These are phyloP conservation scores for Rosellinia necatrix DNA, from an alignment of 2,329 filamentous ascomycete genomes.

Conservation along the genomic window DNA sequence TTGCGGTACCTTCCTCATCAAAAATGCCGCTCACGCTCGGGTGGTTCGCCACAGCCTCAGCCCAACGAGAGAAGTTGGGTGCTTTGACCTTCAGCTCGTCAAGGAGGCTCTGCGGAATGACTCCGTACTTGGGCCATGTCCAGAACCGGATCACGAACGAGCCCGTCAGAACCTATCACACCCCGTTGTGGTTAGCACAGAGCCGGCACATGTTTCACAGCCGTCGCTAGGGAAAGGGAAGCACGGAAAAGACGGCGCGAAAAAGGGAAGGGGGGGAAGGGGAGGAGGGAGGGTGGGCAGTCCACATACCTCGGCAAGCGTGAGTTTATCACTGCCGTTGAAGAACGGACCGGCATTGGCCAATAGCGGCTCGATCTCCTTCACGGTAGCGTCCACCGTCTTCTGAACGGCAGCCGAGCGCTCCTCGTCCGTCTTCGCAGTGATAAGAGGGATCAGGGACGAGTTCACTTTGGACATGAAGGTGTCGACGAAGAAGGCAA, in stretches of 20 bases:
- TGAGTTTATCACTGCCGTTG: constrained; percentile 66
- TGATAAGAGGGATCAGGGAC: constrained; percentile 25
- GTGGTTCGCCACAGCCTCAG: constrained; percentile 60
- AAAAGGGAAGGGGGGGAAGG: too few species aligned
- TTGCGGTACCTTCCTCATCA: constrained; percentile 55
- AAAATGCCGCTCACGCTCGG: constrained; percentile 70
- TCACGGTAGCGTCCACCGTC: constrained; percentile 61
- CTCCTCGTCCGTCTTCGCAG: constrained; percentile 53
- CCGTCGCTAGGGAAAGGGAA: too few species aligned
- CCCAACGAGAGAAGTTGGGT: constrained; percentile 74
- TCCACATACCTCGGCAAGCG: constrained; percentile 71
- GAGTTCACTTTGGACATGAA: constrained; percentile 65
- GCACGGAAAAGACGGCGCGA: too few species aligned
- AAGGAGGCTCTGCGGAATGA: constrained; percentile 56
- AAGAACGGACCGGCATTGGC: constrained; percentile 63
- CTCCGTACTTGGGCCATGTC: constrained; percentile 55
- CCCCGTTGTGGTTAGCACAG: not conserved
- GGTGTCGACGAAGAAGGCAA: constrained; percentile 74
- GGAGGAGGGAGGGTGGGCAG: not conserved
- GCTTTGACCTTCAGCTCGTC: constrained; percentile 55
- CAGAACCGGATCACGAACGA: constrained; percentile 70
- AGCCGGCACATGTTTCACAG: too few species aligned
- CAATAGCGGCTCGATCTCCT: constrained; percentile 76
- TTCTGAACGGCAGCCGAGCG: constrained; percentile 53
- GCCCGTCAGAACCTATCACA: constrained; percentile 60